These are phyloP conservation scores for Penicillium verrucosum DNA, from an alignment of 2,329 filamentous ascomycete species.

Conservation along the genomic window DNA sequence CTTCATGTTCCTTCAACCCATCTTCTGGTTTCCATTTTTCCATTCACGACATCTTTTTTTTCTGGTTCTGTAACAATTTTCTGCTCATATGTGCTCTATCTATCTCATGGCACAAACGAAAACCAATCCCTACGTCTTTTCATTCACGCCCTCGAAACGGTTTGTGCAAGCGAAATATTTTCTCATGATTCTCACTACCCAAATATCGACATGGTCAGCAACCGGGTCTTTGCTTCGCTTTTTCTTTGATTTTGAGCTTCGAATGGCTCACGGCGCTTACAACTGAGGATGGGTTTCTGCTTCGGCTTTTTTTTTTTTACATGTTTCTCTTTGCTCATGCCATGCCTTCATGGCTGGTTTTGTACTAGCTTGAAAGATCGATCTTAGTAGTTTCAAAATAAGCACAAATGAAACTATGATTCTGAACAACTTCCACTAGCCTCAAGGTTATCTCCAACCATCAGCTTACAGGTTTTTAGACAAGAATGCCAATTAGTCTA, in stretches of 20 bases:
- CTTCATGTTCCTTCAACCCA: neutral
- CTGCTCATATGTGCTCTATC: conserved; percentile 1
- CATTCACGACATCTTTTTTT: conserved; percentile 4
- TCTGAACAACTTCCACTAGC: neutral
- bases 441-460: neutral
- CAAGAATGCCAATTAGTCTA: neutral
- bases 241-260: conserved; percentile 7
- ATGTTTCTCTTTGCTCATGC: neutral
- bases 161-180: conserved; percentile 15
- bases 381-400: conserved; percentile 8
- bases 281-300: conserved; percentile 18
- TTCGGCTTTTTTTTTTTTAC: conserved; percentile 9
- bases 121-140: conserved; percentile 9
- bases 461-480: too few species aligned
- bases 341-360: conserved; percentile 1
- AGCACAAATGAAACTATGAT: conserved; percentile 8
- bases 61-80: conserved; percentile 18
- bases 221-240: conserved; percentile 4
- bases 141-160: conserved; percentile 13
- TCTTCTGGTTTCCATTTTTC: neutral
- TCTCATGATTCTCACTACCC: conserved; percentile 11
- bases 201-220: conserved; percentile 8
- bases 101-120: conserved; percentile 11
- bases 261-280: conserved; percentile 26
- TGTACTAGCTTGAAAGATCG: conserved; percentile 27